Percentiles rank a stretch among this genome's conserved stretches.
Conservation (phyloP, 2,329 filamentous ascomycete species). For the Fusarium aywerte region DNA sequence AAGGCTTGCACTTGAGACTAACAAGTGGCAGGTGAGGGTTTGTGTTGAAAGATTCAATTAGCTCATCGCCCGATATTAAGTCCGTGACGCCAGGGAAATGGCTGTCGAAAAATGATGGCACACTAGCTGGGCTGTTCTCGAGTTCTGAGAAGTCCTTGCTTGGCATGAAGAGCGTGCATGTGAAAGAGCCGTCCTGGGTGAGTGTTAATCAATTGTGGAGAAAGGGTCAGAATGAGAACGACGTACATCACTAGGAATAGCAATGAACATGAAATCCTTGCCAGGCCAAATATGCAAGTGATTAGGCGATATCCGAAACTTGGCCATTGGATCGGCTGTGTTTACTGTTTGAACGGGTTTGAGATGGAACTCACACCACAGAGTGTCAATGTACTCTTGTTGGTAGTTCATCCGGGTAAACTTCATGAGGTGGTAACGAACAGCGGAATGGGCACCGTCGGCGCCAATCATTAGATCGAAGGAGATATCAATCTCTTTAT, state of each 20-base stretch:
- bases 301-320: conserved; percentile 86
- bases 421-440: conserved; percentile 96
- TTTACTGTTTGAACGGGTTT: conserved; percentile 57
- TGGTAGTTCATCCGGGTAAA: conserved; percentile 88
- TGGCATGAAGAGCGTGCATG: conserved; percentile 91
- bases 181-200: conserved; percentile 85
- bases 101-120: conserved; percentile 79
- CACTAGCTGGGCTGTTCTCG: conserved; percentile 67
- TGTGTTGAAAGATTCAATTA: conserved; percentile 77
- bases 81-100: conserved; percentile 88
- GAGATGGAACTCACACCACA: conserved; percentile 97
- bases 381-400: conserved; percentile 93
- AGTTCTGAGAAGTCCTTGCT: conserved; percentile 74
- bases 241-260: conserved; percentile 77
- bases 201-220: conserved; percentile 13
- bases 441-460: conserved; percentile 92
- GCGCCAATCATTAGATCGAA: conserved; percentile 96
- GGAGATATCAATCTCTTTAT: conserved; percentile 79
- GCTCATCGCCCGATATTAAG: conserved; percentile 73
- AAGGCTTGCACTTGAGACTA: conserved; percentile 89
- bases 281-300: conserved; percentile 98
- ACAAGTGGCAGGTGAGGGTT: conserved; percentile 95
- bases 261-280: conserved; percentile 97
- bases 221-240: conserved; percentile 34
- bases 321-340: conserved; percentile 50